Evolutionary conservation across 1,284 basidiomycete genomes (phyloP), one percentile per base, ranked within the genome.

Genomic region (Trichosporon sp.): DNA sequence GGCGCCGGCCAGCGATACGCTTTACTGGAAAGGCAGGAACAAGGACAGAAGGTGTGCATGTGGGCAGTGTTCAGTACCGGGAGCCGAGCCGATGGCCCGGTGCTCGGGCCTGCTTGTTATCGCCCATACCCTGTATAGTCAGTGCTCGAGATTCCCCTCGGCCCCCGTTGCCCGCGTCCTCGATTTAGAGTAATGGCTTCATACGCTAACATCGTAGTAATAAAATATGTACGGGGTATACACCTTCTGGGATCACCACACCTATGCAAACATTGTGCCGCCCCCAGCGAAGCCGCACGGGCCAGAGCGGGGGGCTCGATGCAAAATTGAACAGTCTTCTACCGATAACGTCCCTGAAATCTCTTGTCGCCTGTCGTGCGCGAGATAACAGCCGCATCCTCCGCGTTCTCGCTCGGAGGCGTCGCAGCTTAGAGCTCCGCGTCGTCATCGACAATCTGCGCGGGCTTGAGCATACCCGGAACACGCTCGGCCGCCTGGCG

Each of bases 391-490:
- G 53, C 25, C 13, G 27, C 29, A 29, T n/a, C 56, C 27, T n/a
- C 56, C 56, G 29, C 56, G 12, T 51, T 15, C 47, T 51, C 23
- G 21, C 8, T 51, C n/a, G 3, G 18, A n/a, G 21, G 47, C 47
- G 23, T 4, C 12, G 21, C 12, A n/a, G 53, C 68, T 69, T 51
- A 83, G 68, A 83, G 73, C 75, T 83, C 81, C 65, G 75, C 90
- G 85, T 60, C 56, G 56, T 95, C 94, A 79, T 95, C 93, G 80
- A 86, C 83, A 70, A 97, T 81, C 84, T 95, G 92, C 75, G 91
- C 91, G 34, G 96, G 96, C 84, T 98, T 98, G 81, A 98, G 87
- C 92, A 99, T 93, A 67, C 97, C 97, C n/a, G 96, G 97, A 72
- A 99, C 94, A 74, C 92, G 89, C 86, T 93, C 92, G 21, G 95